A percentile compares a stretch with the other conserved stretches of the same genome.
phyloP scores from a whole-genome alignment of 352 stramenopile species.

The Globisporangium perplexum region DNA sequence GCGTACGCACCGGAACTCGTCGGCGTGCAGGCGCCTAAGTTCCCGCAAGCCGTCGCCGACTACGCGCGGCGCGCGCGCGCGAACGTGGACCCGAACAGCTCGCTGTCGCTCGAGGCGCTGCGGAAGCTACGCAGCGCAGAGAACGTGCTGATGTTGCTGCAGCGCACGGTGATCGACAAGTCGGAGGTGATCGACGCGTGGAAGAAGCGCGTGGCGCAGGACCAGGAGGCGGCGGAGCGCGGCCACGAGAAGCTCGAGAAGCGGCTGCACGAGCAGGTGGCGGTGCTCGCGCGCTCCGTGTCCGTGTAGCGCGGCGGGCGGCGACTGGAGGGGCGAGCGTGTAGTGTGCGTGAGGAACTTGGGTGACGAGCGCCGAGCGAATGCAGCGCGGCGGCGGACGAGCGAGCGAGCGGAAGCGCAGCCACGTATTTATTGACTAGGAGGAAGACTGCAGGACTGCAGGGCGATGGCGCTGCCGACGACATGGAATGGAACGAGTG shows the following conservation, averaged over 20 bases:
- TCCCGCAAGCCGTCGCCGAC: conserved; percentile 39
- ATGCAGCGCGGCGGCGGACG: background rate
- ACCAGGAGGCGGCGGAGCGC: conserved; percentile 48
- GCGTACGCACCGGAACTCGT: conserved; percentile 48
- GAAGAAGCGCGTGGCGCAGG: conserved; percentile 58
- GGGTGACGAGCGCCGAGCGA: background rate
- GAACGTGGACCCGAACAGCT: conserved; percentile 28
- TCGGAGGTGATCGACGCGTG: conserved; percentile 77
- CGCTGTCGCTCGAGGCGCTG: conserved; percentile 66
- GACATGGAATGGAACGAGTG: background rate
- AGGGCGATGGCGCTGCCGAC: too few species aligned
- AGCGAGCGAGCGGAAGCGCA: background rate
- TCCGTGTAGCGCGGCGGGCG: too few species aligned
- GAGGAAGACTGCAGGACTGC: too few species aligned
- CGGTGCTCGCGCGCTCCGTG: conserved; percentile 52
- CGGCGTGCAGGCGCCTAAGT: conserved; percentile 37
- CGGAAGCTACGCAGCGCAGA: conserved; percentile 72
- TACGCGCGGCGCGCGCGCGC: conserved; percentile 32
- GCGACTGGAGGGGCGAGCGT: background rate
- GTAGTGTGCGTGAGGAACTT: background rate
- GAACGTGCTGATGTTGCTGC: conserved; percentile 76
- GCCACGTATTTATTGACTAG: background rate
- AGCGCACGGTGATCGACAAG: conserved; percentile 81
- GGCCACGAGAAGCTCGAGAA: conserved; percentile 54
- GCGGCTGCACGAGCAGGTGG: conserved; percentile 63